phyloP scores from a whole-genome alignment of 331 rosid species.

The Arachis monticola region DNA sequence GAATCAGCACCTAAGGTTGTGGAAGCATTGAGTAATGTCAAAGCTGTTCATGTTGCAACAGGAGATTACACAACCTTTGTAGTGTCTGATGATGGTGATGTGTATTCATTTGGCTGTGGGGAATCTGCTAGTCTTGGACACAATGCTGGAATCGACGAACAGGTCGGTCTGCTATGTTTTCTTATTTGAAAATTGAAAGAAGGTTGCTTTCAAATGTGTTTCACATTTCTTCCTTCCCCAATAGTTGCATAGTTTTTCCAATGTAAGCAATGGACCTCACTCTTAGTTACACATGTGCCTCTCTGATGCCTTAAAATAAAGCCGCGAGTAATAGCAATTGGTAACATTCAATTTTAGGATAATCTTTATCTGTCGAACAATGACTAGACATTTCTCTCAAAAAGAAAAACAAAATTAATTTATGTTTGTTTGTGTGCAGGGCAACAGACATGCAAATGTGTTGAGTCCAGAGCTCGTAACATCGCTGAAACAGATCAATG shows the following conservation, averaged over 20 bases:
- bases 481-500: constrained; percentile 75
- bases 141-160: constrained; percentile 50
- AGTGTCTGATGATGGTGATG: constrained; percentile 83
- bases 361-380: background rate
- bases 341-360: background rate
- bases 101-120: constrained; percentile 94
- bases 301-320: constrained; percentile 1
- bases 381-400: background rate
- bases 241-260: background rate
- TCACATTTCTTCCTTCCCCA: background rate
- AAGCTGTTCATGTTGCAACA: constrained; percentile 87
- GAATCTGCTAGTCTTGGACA: constrained; percentile 96
- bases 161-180: constrained; percentile 56
- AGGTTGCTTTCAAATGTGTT: background rate
- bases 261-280: constrained; percentile 1
- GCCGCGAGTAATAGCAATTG: background rate
- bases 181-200: background rate
- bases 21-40: constrained; percentile 74
- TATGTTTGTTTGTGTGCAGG: constrained; percentile 54
- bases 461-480: constrained; percentile 75
- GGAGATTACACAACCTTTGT: constrained; percentile 98
- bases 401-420: background rate
- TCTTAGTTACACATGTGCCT: background rate
- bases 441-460: constrained; percentile 69
- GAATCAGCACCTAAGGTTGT: constrained; percentile 89